Evolutionary conservation across 805 yeast genomes (phyloP).

Genomic region (Candida nitratophila): DNA sequence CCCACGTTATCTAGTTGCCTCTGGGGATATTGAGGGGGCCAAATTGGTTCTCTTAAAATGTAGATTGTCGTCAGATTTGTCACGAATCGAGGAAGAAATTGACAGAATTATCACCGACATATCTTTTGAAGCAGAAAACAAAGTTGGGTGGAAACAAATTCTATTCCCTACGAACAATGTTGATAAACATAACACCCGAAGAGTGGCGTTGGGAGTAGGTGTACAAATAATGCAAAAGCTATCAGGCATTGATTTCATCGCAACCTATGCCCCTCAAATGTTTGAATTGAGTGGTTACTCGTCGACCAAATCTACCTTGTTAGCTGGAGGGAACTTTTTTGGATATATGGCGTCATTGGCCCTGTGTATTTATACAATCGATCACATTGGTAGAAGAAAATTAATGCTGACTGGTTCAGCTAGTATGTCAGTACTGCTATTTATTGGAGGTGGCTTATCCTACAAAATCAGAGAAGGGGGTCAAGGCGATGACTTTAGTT

Average conservation of each 20-base stretch:
- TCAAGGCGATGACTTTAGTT: constrained; percentile 14
- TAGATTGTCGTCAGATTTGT: not conserved
- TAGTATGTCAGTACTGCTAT: constrained; percentile 31
- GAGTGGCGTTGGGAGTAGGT: constrained; percentile 24
- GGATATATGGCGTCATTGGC: constrained; percentile 14
- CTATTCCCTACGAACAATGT: not conserved
- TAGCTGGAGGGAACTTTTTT: constrained; percentile 12
- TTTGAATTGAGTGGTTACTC: constrained; percentile 21
- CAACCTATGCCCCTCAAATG: constrained; percentile 30
- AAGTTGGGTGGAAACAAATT: constrained; percentile 3
- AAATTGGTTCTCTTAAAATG: constrained; percentile 22
- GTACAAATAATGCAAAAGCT: constrained; percentile 29
- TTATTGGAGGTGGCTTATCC: constrained; percentile 32
- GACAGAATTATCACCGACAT: constrained; percentile 2
- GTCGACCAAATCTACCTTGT: constrained; percentile 24
- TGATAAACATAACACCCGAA: constrained; percentile 16
- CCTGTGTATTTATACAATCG: constrained; percentile 18
- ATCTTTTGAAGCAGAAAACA: not conserved
- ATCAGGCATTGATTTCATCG: constrained; percentile 38
- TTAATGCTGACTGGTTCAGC: constrained; percentile 19
- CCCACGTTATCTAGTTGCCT: constrained; percentile 35
- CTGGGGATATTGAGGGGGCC: constrained; percentile 45
- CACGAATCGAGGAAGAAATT: constrained; percentile 3
- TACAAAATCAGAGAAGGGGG: constrained; percentile 2
- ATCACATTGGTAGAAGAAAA: constrained; percentile 24